phyloP scores from a whole-genome alignment of 1,284 basidiomycete genomes.

The Puccinia novopanici region DNA sequence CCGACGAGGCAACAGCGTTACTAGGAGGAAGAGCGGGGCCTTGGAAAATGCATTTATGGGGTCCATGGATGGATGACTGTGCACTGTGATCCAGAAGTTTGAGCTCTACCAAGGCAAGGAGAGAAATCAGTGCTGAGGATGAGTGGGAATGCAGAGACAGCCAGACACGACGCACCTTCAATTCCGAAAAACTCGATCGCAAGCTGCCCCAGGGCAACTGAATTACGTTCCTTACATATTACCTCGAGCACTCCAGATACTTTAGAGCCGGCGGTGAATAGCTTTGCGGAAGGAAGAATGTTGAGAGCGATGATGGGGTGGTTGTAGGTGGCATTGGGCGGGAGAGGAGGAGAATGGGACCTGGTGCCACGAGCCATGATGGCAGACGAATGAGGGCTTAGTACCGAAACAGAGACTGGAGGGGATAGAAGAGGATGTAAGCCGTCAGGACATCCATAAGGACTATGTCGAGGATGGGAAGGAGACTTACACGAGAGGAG shows the following conservation, averaged over 20 bases:
- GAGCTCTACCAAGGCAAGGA: conserved; percentile 53
- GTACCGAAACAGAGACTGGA: too few relatives aligned
- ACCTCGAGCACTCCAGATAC: neutral
- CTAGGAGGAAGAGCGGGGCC: conserved; percentile 55
- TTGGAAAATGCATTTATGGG: conserved; percentile 55
- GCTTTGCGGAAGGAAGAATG: conserved; percentile 21
- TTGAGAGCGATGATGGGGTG: conserved; percentile 20
- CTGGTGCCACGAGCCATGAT: conserved; percentile 18
- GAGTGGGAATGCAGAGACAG: neutral
- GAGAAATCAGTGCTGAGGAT: neutral
- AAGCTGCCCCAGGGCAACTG: conserved; percentile 36
- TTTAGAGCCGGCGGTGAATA: conserved; percentile 8
- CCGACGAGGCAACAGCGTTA: conserved; percentile 53
- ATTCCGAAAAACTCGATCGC: conserved; percentile 40
- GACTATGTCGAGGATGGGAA: neutral
- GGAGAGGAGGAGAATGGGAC: conserved; percentile 49
- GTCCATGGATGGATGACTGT: conserved; percentile 54
- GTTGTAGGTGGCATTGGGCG: conserved; percentile 49
- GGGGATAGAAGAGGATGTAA: neutral
- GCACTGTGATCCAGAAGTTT: conserved; percentile 56
- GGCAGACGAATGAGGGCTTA: neutral
- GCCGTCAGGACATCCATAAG: neutral
- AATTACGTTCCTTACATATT: conserved; percentile 28
- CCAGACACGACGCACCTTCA: conserved; percentile 19
- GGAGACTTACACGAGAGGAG: neutral